Evolutionary conservation across 2,329 filamentous ascomycete genomes (phyloP).

Genomic region (Teratosphaeria pseudoeucalypti): DNA sequence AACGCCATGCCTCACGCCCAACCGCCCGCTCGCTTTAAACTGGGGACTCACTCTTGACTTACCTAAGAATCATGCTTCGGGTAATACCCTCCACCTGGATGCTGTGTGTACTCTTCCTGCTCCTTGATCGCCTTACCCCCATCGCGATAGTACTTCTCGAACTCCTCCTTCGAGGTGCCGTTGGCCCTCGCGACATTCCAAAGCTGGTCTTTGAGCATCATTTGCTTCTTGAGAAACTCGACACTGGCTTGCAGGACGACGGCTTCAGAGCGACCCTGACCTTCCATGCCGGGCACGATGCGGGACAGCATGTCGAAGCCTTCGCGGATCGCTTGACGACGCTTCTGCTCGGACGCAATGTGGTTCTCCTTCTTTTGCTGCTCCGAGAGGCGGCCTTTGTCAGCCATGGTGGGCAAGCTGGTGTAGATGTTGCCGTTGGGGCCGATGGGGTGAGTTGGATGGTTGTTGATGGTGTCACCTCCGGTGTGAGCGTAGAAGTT

Average conservation of each 20-base stretch:
- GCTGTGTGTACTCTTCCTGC: background rate
- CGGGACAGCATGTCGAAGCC: conserved; percentile 74
- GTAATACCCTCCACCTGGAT: background rate
- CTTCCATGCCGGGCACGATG: conserved; percentile 70
- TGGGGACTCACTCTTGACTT: background rate
- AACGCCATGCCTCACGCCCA: background rate
- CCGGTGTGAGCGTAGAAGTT: background rate
- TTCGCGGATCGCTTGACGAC: conserved; percentile 64
- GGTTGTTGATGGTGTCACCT: background rate
- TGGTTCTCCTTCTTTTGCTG: conserved; percentile 65
- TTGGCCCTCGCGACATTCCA: conserved; percentile 25
- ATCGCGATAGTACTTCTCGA: conserved; percentile 12
- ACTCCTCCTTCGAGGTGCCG: conserved; percentile 13
- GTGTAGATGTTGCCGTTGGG: conserved; percentile 2
- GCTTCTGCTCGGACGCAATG: conserved; percentile 58
- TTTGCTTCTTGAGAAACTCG: conserved; percentile 29
- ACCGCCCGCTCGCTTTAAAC: background rate
- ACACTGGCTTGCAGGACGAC: conserved; percentile 57
- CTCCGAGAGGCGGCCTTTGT: conserved; percentile 55
- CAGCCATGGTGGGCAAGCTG: background rate
- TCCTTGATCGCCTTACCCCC: conserved; percentile 1
- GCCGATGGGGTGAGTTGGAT: background rate
- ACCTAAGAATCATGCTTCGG: background rate
- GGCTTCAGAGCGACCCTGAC: conserved; percentile 75
- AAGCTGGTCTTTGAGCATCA: conserved; percentile 18